These are phyloP conservation scores for Ilyonectria mors-panacis DNA, from an alignment of 2,329 filamentous ascomycete species.

Conservation along the genomic window DNA sequence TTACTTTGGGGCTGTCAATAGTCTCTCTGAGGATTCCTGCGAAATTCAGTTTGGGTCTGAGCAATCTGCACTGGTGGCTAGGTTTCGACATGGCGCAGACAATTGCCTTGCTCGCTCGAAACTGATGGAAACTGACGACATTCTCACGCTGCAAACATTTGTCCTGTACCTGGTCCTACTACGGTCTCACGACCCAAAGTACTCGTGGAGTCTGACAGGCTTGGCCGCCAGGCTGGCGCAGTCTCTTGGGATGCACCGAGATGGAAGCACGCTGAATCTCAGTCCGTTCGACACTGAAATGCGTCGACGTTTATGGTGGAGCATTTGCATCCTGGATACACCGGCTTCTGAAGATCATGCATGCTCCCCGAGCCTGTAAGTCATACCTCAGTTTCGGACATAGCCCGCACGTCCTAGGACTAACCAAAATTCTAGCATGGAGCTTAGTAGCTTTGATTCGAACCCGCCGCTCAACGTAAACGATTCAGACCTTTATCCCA, in stretches of 20 bases:
- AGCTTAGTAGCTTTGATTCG: constrained; percentile 25
- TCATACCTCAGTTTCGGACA: background rate
- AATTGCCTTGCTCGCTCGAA: constrained; percentile 20
- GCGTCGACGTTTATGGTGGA: constrained; percentile 28
- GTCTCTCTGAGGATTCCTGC: constrained; percentile 17
- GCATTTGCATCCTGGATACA: constrained; percentile 27
- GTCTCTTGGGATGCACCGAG: constrained; percentile 26
- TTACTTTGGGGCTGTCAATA: constrained; percentile 25
- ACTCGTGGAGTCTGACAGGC: constrained; percentile 25
- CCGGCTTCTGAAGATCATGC: constrained; percentile 26
- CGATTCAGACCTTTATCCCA: constrained; percentile 15
- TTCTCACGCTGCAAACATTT: constrained; percentile 26
- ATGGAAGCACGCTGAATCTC: constrained; percentile 24
- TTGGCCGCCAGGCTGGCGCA: constrained; percentile 20
- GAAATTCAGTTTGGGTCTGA: constrained; percentile 8
- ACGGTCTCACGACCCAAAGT: constrained; percentile 22
- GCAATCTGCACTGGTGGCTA: constrained; percentile 14
- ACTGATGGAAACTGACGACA: constrained; percentile 24
- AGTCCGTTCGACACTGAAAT: constrained; percentile 27
- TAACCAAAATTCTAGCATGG: constrained; percentile 14
- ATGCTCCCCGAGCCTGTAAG: constrained; percentile 22
- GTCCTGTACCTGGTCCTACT: constrained; percentile 22
- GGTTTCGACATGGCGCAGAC: constrained; percentile 18
- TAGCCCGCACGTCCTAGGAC: background rate
- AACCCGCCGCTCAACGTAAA: constrained; percentile 24